phyloP scores from a whole-genome alignment of 2,329 filamentous ascomycete species.

The Fusarium camptoceras region DNA sequence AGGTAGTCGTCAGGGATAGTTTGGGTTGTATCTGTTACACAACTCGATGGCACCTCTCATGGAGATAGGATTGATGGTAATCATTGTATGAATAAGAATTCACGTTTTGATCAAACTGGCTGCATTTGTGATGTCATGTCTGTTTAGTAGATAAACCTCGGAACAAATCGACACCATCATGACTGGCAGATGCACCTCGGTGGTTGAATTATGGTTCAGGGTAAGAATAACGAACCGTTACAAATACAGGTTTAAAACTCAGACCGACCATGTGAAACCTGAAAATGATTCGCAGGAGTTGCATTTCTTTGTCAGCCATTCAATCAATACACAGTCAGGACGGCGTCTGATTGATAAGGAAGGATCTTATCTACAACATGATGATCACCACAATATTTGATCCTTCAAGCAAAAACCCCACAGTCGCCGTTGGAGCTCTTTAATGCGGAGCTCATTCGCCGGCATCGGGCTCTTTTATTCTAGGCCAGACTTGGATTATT shows the following conservation, averaged over 20 bases:
- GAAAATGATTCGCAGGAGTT: not conserved
- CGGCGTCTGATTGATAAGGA: slow-evolving; percentile 22
- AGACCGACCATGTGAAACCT: not conserved
- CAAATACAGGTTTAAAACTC: not conserved
- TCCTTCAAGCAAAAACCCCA: slow-evolving; percentile 10
- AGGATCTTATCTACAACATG: slow-evolving; percentile 15
- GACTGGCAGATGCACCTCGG: not conserved
- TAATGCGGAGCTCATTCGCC: slow-evolving; percentile 15
- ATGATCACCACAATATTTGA: slow-evolving; percentile 9
- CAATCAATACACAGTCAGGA: not conserved
- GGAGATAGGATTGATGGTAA: slow-evolving; percentile 43
- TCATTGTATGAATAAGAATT: slow-evolving; percentile 46
- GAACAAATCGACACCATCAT: not conserved
- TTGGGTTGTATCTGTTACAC: slow-evolving; percentile 12
- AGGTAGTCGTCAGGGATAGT: slow-evolving; percentile 11
- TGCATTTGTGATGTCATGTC: not conserved
- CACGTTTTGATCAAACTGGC: slow-evolving; percentile 28
- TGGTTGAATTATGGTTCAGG: not conserved
- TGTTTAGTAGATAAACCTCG: not conserved
- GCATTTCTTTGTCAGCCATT: not conserved
- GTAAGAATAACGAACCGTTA: not conserved
- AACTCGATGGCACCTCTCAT: slow-evolving; percentile 23
- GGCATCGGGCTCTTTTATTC: not conserved
- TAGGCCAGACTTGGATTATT: not conserved
- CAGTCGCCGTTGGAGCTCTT: not conserved